phyloP scores from a whole-genome alignment of 179 eudicot species.

The Spinacia oleracea region DNA sequence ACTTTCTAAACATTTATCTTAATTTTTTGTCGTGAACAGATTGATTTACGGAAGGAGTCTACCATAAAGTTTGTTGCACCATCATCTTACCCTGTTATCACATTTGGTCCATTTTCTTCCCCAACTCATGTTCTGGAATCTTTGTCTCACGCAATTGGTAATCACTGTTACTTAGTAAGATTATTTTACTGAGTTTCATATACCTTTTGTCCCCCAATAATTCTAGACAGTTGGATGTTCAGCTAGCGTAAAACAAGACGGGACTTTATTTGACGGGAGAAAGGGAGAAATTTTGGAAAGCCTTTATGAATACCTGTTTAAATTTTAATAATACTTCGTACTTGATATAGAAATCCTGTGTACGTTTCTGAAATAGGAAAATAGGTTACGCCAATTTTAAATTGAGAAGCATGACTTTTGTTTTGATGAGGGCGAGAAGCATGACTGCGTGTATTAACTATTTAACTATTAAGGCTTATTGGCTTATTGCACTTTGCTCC shows the following conservation, averaged over 20 bases:
- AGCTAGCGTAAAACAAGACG: neutral
- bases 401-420: neutral
- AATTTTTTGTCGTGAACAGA: conserved; percentile 44
- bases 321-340: neutral
- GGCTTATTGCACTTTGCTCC: neutral
- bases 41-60: conserved; percentile 77
- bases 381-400: neutral
- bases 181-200: conserved; percentile 1
- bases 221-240: neutral
- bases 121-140: conserved; percentile 74
- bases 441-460: neutral
- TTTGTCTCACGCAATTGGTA: conserved; percentile 85
- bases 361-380: neutral
- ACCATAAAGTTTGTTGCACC: conserved; percentile 57
- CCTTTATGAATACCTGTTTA: neutral
- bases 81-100: conserved; percentile 69
- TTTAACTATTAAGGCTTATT: neutral
- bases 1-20: conserved; percentile 9
- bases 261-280: neutral
- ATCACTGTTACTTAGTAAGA: conserved; percentile 16
- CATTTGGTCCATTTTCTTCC: conserved; percentile 90
- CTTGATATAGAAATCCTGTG: neutral
- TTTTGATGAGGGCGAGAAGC: too few species aligned
- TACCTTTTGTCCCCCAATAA: neutral
- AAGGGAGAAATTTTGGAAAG: neutral